These are phyloP conservation scores for Cercospora sesami DNA, from an alignment of 2,329 filamentous ascomycete genomes.

Conservation along the genomic window DNA sequence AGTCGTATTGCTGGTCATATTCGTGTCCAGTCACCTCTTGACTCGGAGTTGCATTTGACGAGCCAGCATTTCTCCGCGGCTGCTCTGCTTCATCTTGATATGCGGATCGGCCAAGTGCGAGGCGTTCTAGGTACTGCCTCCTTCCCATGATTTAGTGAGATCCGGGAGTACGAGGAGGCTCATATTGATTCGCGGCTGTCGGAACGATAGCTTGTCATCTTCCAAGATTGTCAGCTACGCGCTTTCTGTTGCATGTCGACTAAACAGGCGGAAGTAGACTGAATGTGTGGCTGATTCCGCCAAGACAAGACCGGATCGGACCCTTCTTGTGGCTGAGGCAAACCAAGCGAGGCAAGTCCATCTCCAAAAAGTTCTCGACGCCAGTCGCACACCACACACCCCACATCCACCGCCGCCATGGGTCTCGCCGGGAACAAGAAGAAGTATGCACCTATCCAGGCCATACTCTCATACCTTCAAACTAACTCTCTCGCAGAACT, in stretches of 20 bases:
- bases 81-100: conserved; percentile 47
- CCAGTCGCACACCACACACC: neutral
- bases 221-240: neutral
- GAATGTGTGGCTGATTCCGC: neutral
- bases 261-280: neutral
- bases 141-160: conserved; percentile 34
- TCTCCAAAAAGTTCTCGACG: conserved; percentile 14
- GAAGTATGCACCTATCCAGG: neutral
- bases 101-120: conserved; percentile 43
- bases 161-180: neutral
- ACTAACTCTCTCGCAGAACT: conserved; percentile 48
- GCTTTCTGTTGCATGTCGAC: neutral
- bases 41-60: neutral
- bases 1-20: conserved; percentile 46
- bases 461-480: too few species aligned
- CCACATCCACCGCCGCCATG: conserved; percentile 49
- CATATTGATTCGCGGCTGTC: neutral
- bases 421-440: conserved; percentile 60
- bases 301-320: conserved; percentile 1
- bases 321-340: neutral
- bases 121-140: conserved; percentile 34
- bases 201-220: neutral
- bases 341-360: neutral
- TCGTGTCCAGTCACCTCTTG: conserved; percentile 7
- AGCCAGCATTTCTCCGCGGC: conserved; percentile 40